phyloP scores from a whole-genome alignment of 73 alveolate genomes.

The Blepharisma stoltei region DNA sequence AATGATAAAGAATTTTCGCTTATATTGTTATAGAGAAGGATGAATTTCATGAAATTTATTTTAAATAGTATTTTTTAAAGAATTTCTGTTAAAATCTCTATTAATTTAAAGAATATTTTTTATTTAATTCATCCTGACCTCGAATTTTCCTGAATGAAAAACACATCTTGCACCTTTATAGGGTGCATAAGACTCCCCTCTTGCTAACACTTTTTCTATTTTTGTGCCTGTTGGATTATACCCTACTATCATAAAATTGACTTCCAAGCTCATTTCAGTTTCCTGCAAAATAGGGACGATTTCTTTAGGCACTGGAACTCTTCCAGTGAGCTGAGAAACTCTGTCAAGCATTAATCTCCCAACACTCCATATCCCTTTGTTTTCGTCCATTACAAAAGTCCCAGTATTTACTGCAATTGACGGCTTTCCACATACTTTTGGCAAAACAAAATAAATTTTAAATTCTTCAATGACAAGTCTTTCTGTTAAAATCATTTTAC shows the following conservation, averaged over 20 bases:
- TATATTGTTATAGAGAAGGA: too few species aligned
- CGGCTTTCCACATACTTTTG: conserved; percentile 8
- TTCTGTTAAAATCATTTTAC: conserved; percentile 14
- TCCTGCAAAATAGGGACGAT: not conserved
- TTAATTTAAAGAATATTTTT: too few species aligned
- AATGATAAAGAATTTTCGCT: too few species aligned
- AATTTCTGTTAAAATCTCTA: too few species aligned
- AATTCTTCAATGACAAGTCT: conserved; percentile 3
- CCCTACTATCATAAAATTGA: conserved; percentile 21
- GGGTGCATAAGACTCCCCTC: conserved; percentile 30
- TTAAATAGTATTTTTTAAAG: too few species aligned
- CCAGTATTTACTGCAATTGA: conserved; percentile 20
- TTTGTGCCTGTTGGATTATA: conserved; percentile 26
- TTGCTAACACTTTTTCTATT: conserved; percentile 28
- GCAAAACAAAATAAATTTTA: not conserved
- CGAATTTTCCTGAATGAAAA: conserved; percentile 25
- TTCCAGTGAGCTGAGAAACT: not conserved
- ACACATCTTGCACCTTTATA: conserved; percentile 36
- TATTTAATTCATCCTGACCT: conserved; percentile 7
- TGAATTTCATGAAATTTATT: too few species aligned
- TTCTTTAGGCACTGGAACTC: conserved; percentile 24
- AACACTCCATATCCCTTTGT: not conserved
- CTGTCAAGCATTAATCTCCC: conserved; percentile 11
- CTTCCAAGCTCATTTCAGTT: not conserved
- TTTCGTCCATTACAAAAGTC: conserved; percentile 8